Evolutionary conservation across 192 early-diverging fungal genomes (phyloP).

Genomic region (Allomyces macrogynus): DNA sequence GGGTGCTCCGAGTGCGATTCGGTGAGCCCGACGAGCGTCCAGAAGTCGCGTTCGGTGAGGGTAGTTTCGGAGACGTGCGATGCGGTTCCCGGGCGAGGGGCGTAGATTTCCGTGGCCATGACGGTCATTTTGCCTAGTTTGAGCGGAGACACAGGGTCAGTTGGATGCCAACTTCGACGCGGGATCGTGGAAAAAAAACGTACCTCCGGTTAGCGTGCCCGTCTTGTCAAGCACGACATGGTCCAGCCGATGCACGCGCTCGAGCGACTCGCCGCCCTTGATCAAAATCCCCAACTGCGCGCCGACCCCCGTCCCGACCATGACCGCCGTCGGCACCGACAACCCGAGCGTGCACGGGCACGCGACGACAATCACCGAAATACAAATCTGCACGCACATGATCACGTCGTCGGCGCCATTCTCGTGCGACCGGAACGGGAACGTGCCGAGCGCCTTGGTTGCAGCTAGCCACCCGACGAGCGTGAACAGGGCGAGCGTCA

Average conservation of each 20-base stretch:
- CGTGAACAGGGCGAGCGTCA: slow-evolving; percentile 46
- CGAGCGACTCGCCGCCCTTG: slow-evolving; percentile 78
- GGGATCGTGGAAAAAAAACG: background rate
- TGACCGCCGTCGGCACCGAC: slow-evolving; percentile 89
- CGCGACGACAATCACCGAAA: slow-evolving; percentile 87
- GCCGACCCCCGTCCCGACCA: slow-evolving; percentile 95
- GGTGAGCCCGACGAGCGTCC: slow-evolving; percentile 47
- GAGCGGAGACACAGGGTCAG: too few species aligned
- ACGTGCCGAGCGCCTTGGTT: slow-evolving; percentile 15
- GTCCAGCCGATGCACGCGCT: slow-evolving; percentile 55
- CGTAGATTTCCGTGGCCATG: background rate
- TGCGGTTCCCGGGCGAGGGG: background rate
- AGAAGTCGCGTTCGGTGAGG: slow-evolving; percentile 27
- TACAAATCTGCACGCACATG: slow-evolving; percentile 67
- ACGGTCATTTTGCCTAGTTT: slow-evolving; percentile 17
- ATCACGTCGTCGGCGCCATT: slow-evolving; percentile 34
- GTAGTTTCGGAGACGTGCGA: slow-evolving; percentile 2
- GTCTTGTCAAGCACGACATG: slow-evolving; percentile 96
- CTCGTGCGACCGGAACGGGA: slow-evolving; percentile 20
- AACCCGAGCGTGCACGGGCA: slow-evolving; percentile 94
- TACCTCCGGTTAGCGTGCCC: slow-evolving; percentile 66
- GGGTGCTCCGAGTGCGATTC: slow-evolving; percentile 80
- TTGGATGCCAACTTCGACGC: too few species aligned
- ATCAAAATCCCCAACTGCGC: slow-evolving; percentile 88
- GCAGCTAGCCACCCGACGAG: slow-evolving; percentile 59